A percentile compares a stretch with the other conserved stretches of the same genome.
phyloP scores from a whole-genome alignment of 495 filamentous ascomycete genomes.

The Penicillium samsonianum region DNA sequence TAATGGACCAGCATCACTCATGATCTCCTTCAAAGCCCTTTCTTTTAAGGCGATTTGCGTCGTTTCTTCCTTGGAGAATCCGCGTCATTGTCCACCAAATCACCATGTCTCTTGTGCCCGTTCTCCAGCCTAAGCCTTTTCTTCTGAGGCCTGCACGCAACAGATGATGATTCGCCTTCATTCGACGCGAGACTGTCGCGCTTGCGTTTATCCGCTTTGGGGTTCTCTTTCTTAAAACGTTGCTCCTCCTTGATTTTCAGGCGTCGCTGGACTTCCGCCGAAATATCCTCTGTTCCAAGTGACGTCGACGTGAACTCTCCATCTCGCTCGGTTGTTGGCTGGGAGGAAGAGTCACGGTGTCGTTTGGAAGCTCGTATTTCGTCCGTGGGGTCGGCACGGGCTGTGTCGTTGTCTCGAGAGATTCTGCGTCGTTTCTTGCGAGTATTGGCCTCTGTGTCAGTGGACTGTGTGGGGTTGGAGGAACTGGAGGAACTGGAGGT shows the following conservation, averaged over 20 bases:
- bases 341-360: slow-evolving; percentile 20
- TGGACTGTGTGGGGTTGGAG: not conserved
- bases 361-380: slow-evolving; percentile 24
- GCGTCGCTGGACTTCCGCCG: slow-evolving; percentile 45
- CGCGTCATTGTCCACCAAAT: not conserved
- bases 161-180: slow-evolving; percentile 27
- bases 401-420: slow-evolving; percentile 3
- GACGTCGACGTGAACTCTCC: slow-evolving; percentile 22
- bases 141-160: slow-evolving; percentile 19
- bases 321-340: slow-evolving; percentile 20
- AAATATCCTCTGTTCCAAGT: slow-evolving; percentile 50
- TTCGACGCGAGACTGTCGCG: slow-evolving; percentile 42
- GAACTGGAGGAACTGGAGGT: not conserved
- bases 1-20: slow-evolving; percentile 2
- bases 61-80: slow-evolving; percentile 5
- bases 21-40: not conserved
- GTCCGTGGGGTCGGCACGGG: not conserved
- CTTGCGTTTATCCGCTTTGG: slow-evolving; percentile 40
- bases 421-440: slow-evolving; percentile 11
- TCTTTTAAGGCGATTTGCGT: not conserved
- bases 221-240: slow-evolving; percentile 30
- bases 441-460: slow-evolving; percentile 9
- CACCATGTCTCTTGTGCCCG: slow-evolving; percentile 13
- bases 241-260: slow-evolving; percentile 42
- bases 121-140: slow-evolving; percentile 23